Evolutionary conservation across 345 rosid species (phyloP), one percentile per base, ranked within the genome.

Genomic region (Cardiospermum halicacabum): DNA sequence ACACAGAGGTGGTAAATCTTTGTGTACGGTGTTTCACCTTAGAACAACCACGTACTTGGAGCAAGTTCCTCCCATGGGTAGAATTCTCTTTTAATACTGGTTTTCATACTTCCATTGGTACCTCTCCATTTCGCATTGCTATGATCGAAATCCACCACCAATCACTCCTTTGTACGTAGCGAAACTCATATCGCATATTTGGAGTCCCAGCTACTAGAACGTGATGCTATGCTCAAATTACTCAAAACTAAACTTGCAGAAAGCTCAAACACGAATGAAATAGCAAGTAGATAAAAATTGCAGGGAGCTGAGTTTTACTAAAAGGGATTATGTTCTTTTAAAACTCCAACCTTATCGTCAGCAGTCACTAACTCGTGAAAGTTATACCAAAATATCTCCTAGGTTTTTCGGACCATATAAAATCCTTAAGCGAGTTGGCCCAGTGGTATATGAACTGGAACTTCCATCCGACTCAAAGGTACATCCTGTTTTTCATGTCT

Each of bases 401-500:
- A 8, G 7, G 15, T 18, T 31, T 2, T 31, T 60, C 11, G 51
- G n/a, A n/a, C 50, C 9, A 21, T 5, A 60, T 16, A 51, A 7
- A 2, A n/a, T n/a, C n/a, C n/a, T n/a, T n/a, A n/a, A n/a, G n/a
- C n/a, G n/a, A n/a, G n/a, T n/a, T n/a, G n/a, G n/a, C n/a, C n/a
- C n/a, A n/a, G n/a, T n/a, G n/a, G 27, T 2, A 21, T 21, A 12
- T 2, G n/a, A 60, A 40, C 25, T 59, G 16, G 49, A 37, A 18
- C 28, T 60, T 18, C 65, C 65, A 1, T 6, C 65, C 4, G 0
- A 31, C 9, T 39, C 53, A 15, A 37, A 24, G 15, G n/a, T 60
- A 7, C 53, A 60, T 16, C 53, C 53, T 8, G 12, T 36, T 12
- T 58, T 58, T 10, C 63, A 58, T 18, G 63, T 36, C 11, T 58